Base-by-base conservation (phyloP, 805 yeast species). In the Suhomyces faveliae region DNA sequence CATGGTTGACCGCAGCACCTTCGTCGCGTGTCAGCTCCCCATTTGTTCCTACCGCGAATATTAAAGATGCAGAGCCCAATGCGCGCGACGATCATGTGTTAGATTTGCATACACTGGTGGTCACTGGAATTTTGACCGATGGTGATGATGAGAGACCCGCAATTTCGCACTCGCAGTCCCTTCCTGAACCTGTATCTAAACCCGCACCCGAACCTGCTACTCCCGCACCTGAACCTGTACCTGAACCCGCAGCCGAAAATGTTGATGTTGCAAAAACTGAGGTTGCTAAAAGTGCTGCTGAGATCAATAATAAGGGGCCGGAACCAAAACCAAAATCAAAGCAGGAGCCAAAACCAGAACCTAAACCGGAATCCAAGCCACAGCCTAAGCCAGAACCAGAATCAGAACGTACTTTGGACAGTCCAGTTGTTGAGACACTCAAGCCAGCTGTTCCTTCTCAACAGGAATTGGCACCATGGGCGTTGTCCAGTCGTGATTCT, bases 391-490 rank as follows among this genome's bases (percentile, higher is more conserved):
- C n/a, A n/a, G 11, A 33, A 35, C 12, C 19, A 20, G 8, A 4
- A 9, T 35, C 35, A 29, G 39, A 41, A 20, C 21, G 38, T 17
- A 12, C 38, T 35, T 15, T 19, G 21, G 38, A 6, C 38, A 20
- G 25, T 12, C 40, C 37, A 15, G 38, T 42, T n/a, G 44, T 42
- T n/a, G 57, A 54, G 23, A 42, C 42, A 9, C 43, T 52, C 38
- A 54, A 52, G 41, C 60, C 61, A 1, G 48, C 60, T 27, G 39
- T 49, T 27, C 52, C 58, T 13, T 27, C 50, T 6, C 57, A 51
- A 19, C 56, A 49, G 24, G 13, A 55, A 40, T 59, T 72, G 24
- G 84, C 84, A 4, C 84, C 85, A 39, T 80, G 84, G 84, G 84
- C 84, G n/a, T 50, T 59, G 1, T 56, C 61, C 19, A 51, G 49